Base-by-base conservation (phyloP, 192 early-diverging fungal genomes). In the Coemansia sp. region DNA sequence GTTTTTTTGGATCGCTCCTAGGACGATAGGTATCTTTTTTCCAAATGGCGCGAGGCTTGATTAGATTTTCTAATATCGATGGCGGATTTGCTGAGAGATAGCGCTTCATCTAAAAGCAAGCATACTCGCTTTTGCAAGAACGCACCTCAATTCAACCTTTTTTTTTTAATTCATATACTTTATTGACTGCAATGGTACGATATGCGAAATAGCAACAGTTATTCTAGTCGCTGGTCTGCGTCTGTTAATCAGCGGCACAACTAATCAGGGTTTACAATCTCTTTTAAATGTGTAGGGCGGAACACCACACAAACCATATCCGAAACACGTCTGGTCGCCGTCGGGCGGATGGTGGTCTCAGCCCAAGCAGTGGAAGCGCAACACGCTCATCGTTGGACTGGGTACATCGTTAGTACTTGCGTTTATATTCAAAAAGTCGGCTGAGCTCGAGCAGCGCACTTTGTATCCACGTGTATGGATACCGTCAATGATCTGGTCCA, bases 301-400 rank as follows among this genome's bases (percentile, higher is more conserved):
- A 72, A 61, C 73, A 50, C 69, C 76, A 48, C 81, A 63, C 36
- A 84, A 69, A 50, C 81, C 81, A 45, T 84, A 84, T 74, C 81
- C 81, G 25, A 84, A 78, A 44, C 58, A 72, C 37, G 81, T 84
- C 38, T 84, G 81, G 81, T 84, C 81, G 46, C 81, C 81, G 42
- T 51, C 88, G 15, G 88, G 88, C 61, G 88, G 88, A 25, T 89
- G 88, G 88, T 89, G 86, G 84, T 83, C 75, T 15, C 84, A 89
- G 75, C 88, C 88, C 21, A 80, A 75, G 38, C 74, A 82, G 67
- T 89, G 88, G 80, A 83, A 83, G 72, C 75, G 80, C 60, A 83
- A 83, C 68, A 83, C 80, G 32, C 57, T 66, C 4, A 83, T 83
- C 27, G 70, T 78, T 1, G 72, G 80, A 0, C 19, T 66, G 1